A percentile compares a stretch with the other conserved stretches of the same genome.
phyloP scores from a whole-genome alignment of 805 yeast species.

The Kazachstania bromeliacearum region DNA sequence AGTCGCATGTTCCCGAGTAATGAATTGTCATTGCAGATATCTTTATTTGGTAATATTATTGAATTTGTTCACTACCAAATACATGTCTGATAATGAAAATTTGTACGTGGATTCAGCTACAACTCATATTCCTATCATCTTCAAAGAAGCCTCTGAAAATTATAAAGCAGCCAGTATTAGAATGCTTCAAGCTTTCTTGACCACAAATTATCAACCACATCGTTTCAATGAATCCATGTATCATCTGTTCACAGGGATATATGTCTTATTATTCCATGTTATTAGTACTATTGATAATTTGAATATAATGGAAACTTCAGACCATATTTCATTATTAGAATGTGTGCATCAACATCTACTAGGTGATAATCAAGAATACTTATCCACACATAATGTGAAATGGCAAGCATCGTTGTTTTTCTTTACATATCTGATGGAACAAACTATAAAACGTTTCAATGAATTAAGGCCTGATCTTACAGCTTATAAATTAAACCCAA shows the following conservation, averaged over 20 bases:
- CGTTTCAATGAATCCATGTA: conserved; percentile 18
- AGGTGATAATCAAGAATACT: conserved; percentile 11
- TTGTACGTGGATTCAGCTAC: conserved; percentile 8
- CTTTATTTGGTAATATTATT: conserved; percentile 13
- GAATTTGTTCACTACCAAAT: conserved; percentile 15
- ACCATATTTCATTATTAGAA: conserved; percentile 9
- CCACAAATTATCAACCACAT: conserved; percentile 15
- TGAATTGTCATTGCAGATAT: conserved; percentile 19
- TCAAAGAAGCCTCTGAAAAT: conserved; percentile 9
- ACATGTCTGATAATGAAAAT: conserved; percentile 17
- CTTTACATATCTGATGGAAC: conserved; percentile 17
- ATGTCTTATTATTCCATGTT: conserved; percentile 13
- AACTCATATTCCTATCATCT: conserved; percentile 10
- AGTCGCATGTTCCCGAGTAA: conserved; percentile 15
- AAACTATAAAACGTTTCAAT: conserved; percentile 10
- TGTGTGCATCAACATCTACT: conserved; percentile 12
- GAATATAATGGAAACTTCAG: conserved; percentile 7
- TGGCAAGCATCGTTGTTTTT: conserved; percentile 20
- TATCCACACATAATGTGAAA: conserved; percentile 17
- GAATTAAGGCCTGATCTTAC: not conserved
- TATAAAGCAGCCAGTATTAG: conserved; percentile 9
- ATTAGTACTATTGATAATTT: conserved; percentile 14
- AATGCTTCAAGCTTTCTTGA: conserved; percentile 14
- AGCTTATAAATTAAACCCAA: conserved; percentile 4
- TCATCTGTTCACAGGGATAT: conserved; percentile 19